These are phyloP conservation scores for Claviceps africana DNA, from an alignment of 2,329 filamentous ascomycete genomes.

Conservation along the genomic window DNA sequence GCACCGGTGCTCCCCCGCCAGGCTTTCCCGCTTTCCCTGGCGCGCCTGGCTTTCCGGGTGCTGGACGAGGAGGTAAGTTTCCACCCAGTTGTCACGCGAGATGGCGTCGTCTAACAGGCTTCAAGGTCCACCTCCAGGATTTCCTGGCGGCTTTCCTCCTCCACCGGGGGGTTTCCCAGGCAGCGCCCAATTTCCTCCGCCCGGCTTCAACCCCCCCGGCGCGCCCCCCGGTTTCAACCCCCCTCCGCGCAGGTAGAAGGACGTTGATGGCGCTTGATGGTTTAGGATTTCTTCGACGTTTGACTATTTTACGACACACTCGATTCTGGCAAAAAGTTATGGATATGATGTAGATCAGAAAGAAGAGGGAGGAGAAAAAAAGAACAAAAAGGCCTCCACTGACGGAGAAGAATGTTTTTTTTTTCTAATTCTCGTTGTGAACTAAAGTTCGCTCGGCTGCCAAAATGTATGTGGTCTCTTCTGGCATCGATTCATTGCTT, in stretches of 20 bases:
- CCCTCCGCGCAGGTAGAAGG: constrained; percentile 44
- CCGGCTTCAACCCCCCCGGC: constrained; percentile 17
- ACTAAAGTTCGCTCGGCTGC: neutral
- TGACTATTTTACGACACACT: constrained; percentile 13
- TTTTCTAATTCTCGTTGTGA: neutral
- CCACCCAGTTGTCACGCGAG: constrained; percentile 1
- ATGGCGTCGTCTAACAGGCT: constrained; percentile 17
- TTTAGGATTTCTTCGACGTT: constrained; percentile 11
- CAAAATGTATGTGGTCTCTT: constrained; percentile 6
- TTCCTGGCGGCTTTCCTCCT: constrained; percentile 34
- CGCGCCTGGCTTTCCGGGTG: constrained; percentile 29
- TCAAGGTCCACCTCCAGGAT: constrained; percentile 34
- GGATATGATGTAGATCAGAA: constrained; percentile 4
- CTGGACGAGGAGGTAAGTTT: constrained; percentile 41
- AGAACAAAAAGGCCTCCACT: neutral
- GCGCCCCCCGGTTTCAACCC: constrained; percentile 57
- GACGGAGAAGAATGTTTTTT: neutral
- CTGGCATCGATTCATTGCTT: constrained; percentile 3
- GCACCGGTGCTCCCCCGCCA: constrained; percentile 52
- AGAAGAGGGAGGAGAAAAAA: neutral
- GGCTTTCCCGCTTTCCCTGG: constrained; percentile 41
- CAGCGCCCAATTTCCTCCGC: constrained; percentile 7
- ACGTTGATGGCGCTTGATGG: constrained; percentile 13
- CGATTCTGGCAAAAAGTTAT: constrained; percentile 4
- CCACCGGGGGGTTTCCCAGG: constrained; percentile 29